Percentiles rank a stretch among this genome's conserved stretches.
phyloP scores from a whole-genome alignment of 2,329 filamentous ascomycete species.

The Cercospora sp. region DNA sequence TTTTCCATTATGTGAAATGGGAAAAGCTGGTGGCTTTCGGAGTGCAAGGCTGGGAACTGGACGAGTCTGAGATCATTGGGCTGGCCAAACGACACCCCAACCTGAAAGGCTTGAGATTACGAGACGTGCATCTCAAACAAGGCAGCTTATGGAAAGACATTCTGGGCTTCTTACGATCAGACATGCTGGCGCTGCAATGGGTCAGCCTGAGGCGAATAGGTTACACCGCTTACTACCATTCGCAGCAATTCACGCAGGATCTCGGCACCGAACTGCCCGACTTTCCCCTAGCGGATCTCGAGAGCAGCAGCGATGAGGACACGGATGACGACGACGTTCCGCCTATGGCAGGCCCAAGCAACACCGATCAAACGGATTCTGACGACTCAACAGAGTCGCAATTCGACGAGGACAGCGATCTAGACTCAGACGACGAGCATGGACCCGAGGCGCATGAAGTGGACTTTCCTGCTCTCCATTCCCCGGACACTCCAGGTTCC shows the following conservation, averaged over 20 bases:
- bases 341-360: not conserved
- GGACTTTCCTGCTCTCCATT: conserved; percentile 47
- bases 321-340: conserved; percentile 24
- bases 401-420: conserved; percentile 29
- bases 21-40: conserved; percentile 63
- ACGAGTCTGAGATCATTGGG: conserved; percentile 60
- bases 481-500: conserved; percentile 47
- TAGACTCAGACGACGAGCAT: conserved; percentile 42
- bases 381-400: conserved; percentile 10
- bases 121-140: conserved; percentile 61
- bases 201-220: conserved; percentile 63
- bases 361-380: not conserved
- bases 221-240: conserved; percentile 58
- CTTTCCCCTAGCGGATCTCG: conserved; percentile 45
- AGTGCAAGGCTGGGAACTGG: conserved; percentile 64
- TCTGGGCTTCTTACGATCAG: conserved; percentile 55
- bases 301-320: conserved; percentile 31
- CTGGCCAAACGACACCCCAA: conserved; percentile 58
- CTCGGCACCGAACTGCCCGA: conserved; percentile 52
- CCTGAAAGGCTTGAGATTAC: conserved; percentile 60
- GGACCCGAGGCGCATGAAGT: conserved; percentile 45
- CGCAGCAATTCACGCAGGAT: conserved; percentile 41
- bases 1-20: conserved; percentile 65
- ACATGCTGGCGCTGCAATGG: conserved; percentile 61
- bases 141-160: conserved; percentile 63